A percentile compares a stretch with the other conserved stretches of the same genome.
Conservation (phyloP, 1,139 yeast species). For the Hyphopichia buzzinii region DNA sequence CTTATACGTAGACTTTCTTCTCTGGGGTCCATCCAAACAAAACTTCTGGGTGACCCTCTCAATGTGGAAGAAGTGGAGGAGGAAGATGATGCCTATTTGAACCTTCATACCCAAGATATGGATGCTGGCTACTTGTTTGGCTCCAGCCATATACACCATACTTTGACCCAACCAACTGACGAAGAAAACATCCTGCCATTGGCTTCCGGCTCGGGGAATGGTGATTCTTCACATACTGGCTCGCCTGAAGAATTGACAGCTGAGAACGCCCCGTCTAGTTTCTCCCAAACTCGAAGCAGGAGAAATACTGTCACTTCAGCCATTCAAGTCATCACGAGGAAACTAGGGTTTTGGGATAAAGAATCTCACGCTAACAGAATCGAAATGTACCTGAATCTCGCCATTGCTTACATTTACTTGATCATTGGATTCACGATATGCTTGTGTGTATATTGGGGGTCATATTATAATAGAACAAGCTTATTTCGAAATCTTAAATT, state of each 20-base stretch:
- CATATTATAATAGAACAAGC: conserved; percentile 21
- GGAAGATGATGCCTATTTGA: conserved; percentile 2
- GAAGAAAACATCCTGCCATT: too few species aligned
- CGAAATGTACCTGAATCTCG: conserved; percentile 16
- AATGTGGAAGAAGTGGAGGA: too few species aligned
- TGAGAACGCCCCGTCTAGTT: too few species aligned
- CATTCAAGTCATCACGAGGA: conserved; percentile 15
- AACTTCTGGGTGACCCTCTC: too few species aligned
- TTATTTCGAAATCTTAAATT: conserved; percentile 21
- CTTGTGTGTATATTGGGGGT: conserved; percentile 33
- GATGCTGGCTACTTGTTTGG: conserved; percentile 3
- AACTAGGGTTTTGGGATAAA: conserved; percentile 29
- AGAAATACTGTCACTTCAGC: conserved; percentile 20
- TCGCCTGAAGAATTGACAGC: not conserved
- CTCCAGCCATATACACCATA: conserved; percentile 2
- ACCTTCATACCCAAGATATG: conserved; percentile 4
- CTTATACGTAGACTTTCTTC: too few species aligned
- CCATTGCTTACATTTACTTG: conserved; percentile 22
- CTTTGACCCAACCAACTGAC: conserved; percentile 4
- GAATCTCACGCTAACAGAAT: conserved; percentile 22
- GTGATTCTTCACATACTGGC: too few species aligned
- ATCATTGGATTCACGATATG: conserved; percentile 22
- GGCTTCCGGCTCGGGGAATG: too few species aligned
- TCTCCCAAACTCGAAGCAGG: too few species aligned
- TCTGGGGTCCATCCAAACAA: too few species aligned